phyloP scores from a whole-genome alignment of 179 eudicot species.

The Spergularia azorica region DNA sequence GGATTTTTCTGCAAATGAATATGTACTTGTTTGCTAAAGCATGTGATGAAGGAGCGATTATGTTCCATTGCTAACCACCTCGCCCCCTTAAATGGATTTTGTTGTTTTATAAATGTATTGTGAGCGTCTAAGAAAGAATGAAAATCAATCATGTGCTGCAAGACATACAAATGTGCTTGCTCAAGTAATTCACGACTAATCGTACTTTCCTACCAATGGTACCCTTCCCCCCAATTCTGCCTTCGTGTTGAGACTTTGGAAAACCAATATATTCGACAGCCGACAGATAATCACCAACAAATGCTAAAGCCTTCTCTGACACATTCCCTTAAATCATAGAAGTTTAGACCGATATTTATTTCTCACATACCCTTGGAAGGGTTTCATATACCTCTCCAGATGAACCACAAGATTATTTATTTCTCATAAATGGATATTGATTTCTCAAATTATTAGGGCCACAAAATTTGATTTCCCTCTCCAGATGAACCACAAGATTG shows the following conservation, averaged over 20 bases:
- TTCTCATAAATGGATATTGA: slow-evolving; percentile 19
- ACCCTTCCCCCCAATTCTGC: not conserved
- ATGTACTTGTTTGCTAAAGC: no score
- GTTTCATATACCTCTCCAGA: slow-evolving; percentile 12
- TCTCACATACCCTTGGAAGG: slow-evolving; percentile 9
- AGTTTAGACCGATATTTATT: slow-evolving; percentile 7
- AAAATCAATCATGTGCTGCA: not conserved
- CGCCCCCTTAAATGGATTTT: no score
- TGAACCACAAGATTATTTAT: no score
- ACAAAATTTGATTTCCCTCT: slow-evolving; percentile 10
- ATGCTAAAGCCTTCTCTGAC: slow-evolving; percentile 8
- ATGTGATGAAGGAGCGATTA: no score
- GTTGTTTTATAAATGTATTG: no score
- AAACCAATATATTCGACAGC: slow-evolving; percentile 13
- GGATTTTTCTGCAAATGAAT: no score
- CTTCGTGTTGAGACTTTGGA: not conserved
- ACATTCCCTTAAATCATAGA: slow-evolving; percentile 17
- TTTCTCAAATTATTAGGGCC: slow-evolving; percentile 9
- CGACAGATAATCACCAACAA: not conserved
- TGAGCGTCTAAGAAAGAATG: not conserved
- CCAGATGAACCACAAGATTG: slow-evolving; percentile 12
- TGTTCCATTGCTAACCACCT: no score
- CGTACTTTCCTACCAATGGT: not conserved
- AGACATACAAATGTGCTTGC: not conserved
- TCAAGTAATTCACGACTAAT: not conserved